Base-by-base conservation (phyloP, 768 basidiomycete genomes). In the Auriscalpium microsporum region DNA sequence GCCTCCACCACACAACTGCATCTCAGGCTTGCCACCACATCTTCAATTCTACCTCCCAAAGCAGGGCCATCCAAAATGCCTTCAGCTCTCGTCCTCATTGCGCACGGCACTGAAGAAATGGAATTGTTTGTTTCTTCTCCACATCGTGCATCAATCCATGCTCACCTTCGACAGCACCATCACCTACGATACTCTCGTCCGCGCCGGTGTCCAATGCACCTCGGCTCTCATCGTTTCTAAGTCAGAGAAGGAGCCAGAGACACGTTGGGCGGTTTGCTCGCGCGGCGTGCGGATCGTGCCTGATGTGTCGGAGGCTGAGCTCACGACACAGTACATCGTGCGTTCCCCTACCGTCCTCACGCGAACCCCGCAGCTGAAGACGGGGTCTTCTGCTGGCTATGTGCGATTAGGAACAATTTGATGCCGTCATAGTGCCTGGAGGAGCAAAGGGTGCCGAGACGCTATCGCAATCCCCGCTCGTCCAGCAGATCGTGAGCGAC, bases 41-140 rank as follows among this genome's bases (percentile, higher is more conserved):
- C 28, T 28, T 28, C 28, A 28, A 28, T 4, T 5, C 3, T 21
- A 21, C 21, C 21, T 1, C 21, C 1, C 21, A 21, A 21, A 21
- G 21, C 21, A 21, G 21, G 21, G 21, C 21, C 28, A 28, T 42
- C 2, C 17, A 42, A 19, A 37, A 68, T 68, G 66, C 72, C 78
- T 10, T 80, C 82, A 38, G 90, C 86, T 7, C 72, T 90, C 19
- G 75, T 92, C 48, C 72, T 92, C 21, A 78, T 92, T 28, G 85
- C 89, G 16, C 78, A 90, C 64, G 90, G 90, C 11, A 90, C 90
- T 1, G 90, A 92, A 66, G 90, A 92, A 71, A 90, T 90, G 83
- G 89, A 90, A 69, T 91, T 90, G 89, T 87, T 64, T 62, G 82
- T 56, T 2, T 16, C n/a, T 40, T 21, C n/a, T n/a, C n/a, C 45